Percentiles rank a stretch among this genome's conserved stretches.
These are phyloP conservation scores for Nicotiana obtusifolia DNA, from an alignment of 257 asterid species.

Conservation along the genomic window DNA sequence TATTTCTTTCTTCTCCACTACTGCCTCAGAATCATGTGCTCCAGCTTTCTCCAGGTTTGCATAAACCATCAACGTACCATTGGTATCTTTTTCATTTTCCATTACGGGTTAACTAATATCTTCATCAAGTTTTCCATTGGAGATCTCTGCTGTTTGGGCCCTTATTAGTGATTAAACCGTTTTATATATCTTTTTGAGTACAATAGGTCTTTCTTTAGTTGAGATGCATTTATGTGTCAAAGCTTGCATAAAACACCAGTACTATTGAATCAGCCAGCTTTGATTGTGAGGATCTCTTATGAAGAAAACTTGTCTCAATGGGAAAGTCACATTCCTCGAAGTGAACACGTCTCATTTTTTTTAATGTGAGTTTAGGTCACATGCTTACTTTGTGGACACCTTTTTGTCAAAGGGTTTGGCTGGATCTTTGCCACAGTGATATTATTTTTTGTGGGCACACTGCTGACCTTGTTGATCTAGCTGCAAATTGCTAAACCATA, in stretches of 20 bases:
- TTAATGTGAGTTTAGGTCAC: neutral
- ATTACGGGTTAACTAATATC: neutral
- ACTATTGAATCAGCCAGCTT: neutral
- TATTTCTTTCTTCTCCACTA: constrained; percentile 51
- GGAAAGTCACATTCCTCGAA: neutral
- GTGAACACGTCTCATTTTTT: neutral
- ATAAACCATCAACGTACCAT: neutral
- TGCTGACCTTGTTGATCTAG: neutral
- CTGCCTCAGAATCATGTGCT: constrained; percentile 40
- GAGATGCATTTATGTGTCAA: neutral
- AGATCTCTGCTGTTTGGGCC: neutral
- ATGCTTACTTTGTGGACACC: neutral
- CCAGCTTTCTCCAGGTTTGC: constrained; percentile 57
- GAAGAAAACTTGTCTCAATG: neutral
- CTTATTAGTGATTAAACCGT: neutral
- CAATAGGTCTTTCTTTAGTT: neutral
- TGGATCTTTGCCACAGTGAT: neutral
- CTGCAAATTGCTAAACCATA: neutral
- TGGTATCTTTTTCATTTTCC: neutral
- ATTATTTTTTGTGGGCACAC: neutral
- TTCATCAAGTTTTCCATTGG: neutral
- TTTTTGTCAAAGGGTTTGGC: neutral
- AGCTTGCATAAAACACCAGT: neutral
- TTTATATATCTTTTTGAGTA: neutral
- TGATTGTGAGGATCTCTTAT: neutral